Conservation (phyloP, 176 grass and related monocot species). For the Secale cereale region DNA sequence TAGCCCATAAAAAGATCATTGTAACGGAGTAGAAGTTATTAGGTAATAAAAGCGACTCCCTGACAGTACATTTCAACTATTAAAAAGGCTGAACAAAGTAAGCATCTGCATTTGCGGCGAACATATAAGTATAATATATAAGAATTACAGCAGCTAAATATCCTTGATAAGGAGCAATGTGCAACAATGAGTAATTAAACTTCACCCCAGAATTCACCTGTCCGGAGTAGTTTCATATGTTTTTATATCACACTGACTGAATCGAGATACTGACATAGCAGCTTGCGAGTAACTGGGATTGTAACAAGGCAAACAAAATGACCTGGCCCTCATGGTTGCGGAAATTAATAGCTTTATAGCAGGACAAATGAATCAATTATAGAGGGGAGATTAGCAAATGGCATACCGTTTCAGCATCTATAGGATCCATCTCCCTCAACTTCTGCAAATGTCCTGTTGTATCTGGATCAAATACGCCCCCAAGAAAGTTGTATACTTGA, state of each 20-base stretch:
- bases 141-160: not conserved
- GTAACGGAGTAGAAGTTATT: too few species aligned
- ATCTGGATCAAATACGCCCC: constrained; percentile 82
- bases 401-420: constrained; percentile 85
- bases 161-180: not conserved
- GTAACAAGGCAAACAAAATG: not conserved
- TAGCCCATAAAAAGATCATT: constrained; percentile 10
- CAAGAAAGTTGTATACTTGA: constrained; percentile 82
- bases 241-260: not conserved
- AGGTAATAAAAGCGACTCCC: not conserved
- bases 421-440: constrained; percentile 82
- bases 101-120: constrained; percentile 22
- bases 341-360: not conserved
- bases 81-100: constrained; percentile 37
- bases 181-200: not conserved
- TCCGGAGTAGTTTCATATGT: not conserved
- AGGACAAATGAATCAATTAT: not conserved
- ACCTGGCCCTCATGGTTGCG: not conserved
- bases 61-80: constrained; percentile 38
- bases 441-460: constrained; percentile 65
- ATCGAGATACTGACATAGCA: not conserved
- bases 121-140: not conserved
- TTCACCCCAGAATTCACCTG: not conserved
- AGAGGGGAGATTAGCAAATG: constrained; percentile 23
- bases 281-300: not conserved